Conservation (phyloP, 1,284 basidiomycete species). For the Agroathelia rolfsii region DNA sequence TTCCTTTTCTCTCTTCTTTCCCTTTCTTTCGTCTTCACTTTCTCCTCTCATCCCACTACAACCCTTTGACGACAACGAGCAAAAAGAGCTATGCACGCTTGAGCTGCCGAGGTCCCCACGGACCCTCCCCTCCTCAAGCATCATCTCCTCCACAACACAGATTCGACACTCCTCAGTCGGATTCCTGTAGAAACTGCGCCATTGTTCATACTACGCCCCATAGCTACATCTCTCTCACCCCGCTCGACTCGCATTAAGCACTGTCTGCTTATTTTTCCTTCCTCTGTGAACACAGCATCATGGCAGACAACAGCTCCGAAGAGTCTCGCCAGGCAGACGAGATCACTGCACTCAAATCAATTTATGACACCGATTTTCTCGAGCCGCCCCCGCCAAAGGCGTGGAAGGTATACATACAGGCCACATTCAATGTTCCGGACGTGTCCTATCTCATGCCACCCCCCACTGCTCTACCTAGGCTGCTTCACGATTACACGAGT, state of each 20-base stretch:
- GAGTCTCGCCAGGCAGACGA: conserved; percentile 28
- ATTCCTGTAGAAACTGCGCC: conserved; percentile 7
- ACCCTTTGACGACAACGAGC: too few relatives aligned
- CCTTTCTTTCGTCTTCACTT: too few relatives aligned
- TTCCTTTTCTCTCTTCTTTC: too few relatives aligned
- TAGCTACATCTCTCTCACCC: conserved; percentile 11
- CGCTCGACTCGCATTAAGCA: background rate
- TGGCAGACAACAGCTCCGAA: conserved; percentile 1
- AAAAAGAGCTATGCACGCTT: conserved; percentile 58
- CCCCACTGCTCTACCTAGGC: conserved; percentile 38
- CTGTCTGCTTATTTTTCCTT: background rate
- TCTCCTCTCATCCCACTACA: too few relatives aligned
- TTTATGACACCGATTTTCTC: conserved; percentile 66
- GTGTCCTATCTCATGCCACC: conserved; percentile 9
- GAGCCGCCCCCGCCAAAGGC: conserved; percentile 64
- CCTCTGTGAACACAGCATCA: background rate
- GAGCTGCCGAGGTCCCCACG: conserved; percentile 62
- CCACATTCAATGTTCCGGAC: background rate
- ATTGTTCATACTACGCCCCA: conserved; percentile 1
- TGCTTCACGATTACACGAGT: conserved; percentile 59
- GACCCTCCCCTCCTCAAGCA: conserved; percentile 49
- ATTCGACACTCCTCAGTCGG: conserved; percentile 3
- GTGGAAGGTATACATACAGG: conserved; percentile 71
- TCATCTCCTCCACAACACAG: conserved; percentile 3
- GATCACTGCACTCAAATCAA: conserved; percentile 67